Base-by-base conservation (phyloP, 345 rosid species). In the Physaria fendleri region DNA sequence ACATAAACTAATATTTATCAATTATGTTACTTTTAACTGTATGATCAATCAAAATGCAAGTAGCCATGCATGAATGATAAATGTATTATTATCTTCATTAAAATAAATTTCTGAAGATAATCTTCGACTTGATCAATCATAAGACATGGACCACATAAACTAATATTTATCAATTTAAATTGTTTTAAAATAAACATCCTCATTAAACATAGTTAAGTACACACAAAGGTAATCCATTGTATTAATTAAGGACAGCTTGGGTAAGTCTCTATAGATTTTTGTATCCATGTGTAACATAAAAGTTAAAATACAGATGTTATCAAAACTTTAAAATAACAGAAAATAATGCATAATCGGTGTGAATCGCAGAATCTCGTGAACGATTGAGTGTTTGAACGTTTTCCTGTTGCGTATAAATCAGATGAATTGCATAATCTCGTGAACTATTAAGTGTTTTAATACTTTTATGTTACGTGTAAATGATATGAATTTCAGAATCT, bases 131-230 rank as follows among this genome's bases (percentile, higher is more conserved):
- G 62, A 30, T 8, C 39, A 54, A 65, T 42, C 37, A 23, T 54
- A 38, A 8, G 45, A 55, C 6, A 56, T 57, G 58, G 51, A 48
- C 71, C 65, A 66, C 64, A 47, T 18, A 37, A 47, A 39, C 37
- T 15, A 29, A 48, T 39, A 16, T 39, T 28, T 57, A 57, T 57
- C 50, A 28, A 48, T 39, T 57, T 27, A 48, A 15, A 30, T 21
- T 39, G 43, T 66, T 28, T 16, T 16, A 34, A 38, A 47, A 38
- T 56, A 11, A 66, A 17, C 24, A 45, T 56, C 33, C n/a, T 65
- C 32, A 18, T 48, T 35, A 20, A 10, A 3, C 16, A 43, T 59
- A 42, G 23, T 18, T 55, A 25, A 2, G 17, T 18, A 65, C 30
- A 18, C 13, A 37, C 40, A 34, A 27, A 56, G n/a, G n/a, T 13